Evolutionary conservation across 176 grass and related monocot genomes (phyloP).

Genomic region (Raddia distichophylla): DNA sequence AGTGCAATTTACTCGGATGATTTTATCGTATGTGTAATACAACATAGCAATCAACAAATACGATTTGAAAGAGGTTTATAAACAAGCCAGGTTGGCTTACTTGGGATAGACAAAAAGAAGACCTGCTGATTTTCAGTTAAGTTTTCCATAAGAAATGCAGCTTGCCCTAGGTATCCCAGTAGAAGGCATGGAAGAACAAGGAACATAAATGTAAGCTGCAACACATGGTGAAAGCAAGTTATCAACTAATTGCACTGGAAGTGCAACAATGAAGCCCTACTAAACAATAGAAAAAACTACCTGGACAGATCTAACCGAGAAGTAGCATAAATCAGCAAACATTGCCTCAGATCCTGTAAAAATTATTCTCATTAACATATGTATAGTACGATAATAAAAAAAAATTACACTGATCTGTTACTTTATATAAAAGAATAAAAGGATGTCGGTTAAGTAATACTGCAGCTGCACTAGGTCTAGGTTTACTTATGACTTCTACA

Average conservation of each 20-base stretch:
- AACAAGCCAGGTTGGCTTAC: slow-evolving; percentile 62
- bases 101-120: slow-evolving; percentile 98
- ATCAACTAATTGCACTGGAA: slow-evolving; percentile 26
- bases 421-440: slow-evolving; percentile 18
- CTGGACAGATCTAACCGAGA: slow-evolving; percentile 96
- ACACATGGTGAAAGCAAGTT: slow-evolving; percentile 47
- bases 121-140: slow-evolving; percentile 78
- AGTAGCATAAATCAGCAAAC: slow-evolving; percentile 99
- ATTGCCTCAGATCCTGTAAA: slow-evolving; percentile 96
- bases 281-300: slow-evolving; percentile 41
- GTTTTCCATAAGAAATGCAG: slow-evolving; percentile 96
- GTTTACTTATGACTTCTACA: slow-evolving; percentile 14
- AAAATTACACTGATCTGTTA: neutral
- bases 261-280: slow-evolving; percentile 27
- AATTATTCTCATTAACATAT: slow-evolving; percentile 25
- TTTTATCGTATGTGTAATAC: slow-evolving; percentile 22
- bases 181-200: slow-evolving; percentile 97
- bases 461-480: neutral
- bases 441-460: slow-evolving; percentile 7
- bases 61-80: slow-evolving; percentile 25
- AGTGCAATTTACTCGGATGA: too few species aligned
- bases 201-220: slow-evolving; percentile 92
- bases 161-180: slow-evolving; percentile 95
- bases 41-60: slow-evolving; percentile 38
- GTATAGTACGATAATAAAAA: slow-evolving; percentile 9